These are phyloP conservation scores for Penicillium freii DNA, from an alignment of 2,329 filamentous ascomycete species.

Conservation along the genomic window DNA sequence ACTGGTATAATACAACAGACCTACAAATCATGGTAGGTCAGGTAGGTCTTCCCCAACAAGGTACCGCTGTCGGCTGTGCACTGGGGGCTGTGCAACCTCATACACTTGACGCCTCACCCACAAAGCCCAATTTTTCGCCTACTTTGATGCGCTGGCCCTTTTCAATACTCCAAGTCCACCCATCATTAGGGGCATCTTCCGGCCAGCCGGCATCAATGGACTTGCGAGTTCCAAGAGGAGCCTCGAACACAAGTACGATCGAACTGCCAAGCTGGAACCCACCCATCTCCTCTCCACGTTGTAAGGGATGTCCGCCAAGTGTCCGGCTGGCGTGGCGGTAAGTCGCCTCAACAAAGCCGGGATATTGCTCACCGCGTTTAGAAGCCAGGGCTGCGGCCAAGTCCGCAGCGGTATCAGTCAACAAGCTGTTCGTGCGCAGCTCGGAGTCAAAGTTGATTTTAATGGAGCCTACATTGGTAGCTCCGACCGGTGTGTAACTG, in stretches of 20 bases:
- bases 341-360: conserved; percentile 89
- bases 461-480: conserved; percentile 96
- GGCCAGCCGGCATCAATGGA: conserved; percentile 62
- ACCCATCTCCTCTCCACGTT: conserved; percentile 93
- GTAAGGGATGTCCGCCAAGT: conserved; percentile 77
- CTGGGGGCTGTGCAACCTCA: conserved; percentile 6
- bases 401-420: conserved; percentile 89
- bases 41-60: not conserved
- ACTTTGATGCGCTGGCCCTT: conserved; percentile 87
- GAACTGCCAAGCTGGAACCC: conserved; percentile 95
- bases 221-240: conserved; percentile 63
- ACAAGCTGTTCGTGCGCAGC: conserved; percentile 84
- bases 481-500: conserved; percentile 89
- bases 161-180: conserved; percentile 83
- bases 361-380: conserved; percentile 73
- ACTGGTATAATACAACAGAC: conserved; percentile 7
- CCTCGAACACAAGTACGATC: conserved; percentile 94
- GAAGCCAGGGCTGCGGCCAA: conserved; percentile 77
- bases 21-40: not conserved
- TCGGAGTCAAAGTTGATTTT: conserved; percentile 96
- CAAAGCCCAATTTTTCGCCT: conserved; percentile 78
- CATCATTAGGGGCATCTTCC: conserved; percentile 58
- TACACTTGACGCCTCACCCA: conserved; percentile 42
- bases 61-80: not conserved
- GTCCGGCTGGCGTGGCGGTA: conserved; percentile 76